Percentiles rank a stretch among this genome's conserved stretches.
phyloP scores from a whole-genome alignment of 2,329 filamentous ascomycete species.

The Fusarium staphyleae region DNA sequence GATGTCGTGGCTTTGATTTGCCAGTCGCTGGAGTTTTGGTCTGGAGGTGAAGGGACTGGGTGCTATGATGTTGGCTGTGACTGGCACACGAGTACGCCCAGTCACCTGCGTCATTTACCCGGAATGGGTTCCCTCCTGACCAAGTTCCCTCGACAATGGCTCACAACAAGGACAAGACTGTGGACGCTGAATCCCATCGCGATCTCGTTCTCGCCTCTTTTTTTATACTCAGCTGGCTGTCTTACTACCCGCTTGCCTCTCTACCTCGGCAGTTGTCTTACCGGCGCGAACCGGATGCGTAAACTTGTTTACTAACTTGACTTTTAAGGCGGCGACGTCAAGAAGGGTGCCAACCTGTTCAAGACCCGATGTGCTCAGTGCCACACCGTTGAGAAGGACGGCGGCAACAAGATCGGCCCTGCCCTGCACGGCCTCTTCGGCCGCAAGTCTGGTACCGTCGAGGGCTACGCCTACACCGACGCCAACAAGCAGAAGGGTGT shows the following conservation, averaged over 20 bases:
- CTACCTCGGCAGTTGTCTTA: not conserved
- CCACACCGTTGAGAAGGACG: conserved; percentile 91
- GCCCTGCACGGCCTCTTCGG: conserved; percentile 97
- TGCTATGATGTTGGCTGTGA: conserved; percentile 1
- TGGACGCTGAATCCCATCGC: conserved; percentile 4
- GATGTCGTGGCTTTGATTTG: conserved; percentile 12
- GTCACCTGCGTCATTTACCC: conserved; percentile 47
- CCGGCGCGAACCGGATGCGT: not conserved
- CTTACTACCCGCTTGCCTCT: not conserved
- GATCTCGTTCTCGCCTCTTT: not conserved
- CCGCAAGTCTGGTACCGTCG: conserved; percentile 89
- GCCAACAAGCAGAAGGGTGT: conserved; percentile 99
- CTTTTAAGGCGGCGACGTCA: conserved; percentile 81
- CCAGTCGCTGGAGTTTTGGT: not conserved
- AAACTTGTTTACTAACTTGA: conserved; percentile 40
- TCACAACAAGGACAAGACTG: conserved; percentile 15
- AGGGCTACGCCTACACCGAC: conserved; percentile 97
- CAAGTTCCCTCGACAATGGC: conserved; percentile 18
- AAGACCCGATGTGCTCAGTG: conserved; percentile 99
- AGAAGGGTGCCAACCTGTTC: conserved; percentile 99
- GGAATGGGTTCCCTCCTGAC: conserved; percentile 24
- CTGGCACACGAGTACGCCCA: conserved; percentile 16
- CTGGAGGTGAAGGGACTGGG: conserved; percentile 2
- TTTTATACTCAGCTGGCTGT: not conserved
- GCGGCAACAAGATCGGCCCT: conserved; percentile 98